Evolutionary conservation across 2,329 filamentous ascomycete species (phyloP).

Genomic region (Exophiala sp.): DNA sequence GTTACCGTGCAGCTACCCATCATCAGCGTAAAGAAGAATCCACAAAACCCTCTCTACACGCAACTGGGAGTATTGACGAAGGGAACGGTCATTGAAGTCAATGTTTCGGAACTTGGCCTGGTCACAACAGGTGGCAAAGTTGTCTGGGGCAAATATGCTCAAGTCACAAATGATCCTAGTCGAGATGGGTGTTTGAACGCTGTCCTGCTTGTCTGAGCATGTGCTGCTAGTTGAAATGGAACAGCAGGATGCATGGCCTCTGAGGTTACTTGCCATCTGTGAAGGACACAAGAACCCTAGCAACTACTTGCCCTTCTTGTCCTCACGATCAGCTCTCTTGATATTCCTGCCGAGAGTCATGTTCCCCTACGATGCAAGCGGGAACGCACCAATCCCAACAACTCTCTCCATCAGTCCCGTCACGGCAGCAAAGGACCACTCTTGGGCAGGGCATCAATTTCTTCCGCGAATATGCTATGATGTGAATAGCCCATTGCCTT

Average conservation of each 20-base stretch:
- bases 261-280: too few species aligned
- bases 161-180: conserved; percentile 53
- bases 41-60: conserved; percentile 83
- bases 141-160: conserved; percentile 81
- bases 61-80: conserved; percentile 85
- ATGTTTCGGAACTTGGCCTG: conserved; percentile 83
- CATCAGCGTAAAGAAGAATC: conserved; percentile 74
- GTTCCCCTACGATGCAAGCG: too few species aligned
- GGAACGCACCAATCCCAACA: too few species aligned
- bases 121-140: conserved; percentile 90
- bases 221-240: too few species aligned
- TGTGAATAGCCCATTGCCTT: conserved; percentile 37
- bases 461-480: conserved; percentile 31
- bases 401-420: too few species aligned
- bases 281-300: too few species aligned
- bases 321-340: too few species aligned
- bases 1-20: conserved; percentile 86
- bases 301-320: too few species aligned
- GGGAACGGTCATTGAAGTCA: conserved; percentile 82
- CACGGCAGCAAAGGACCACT: conserved; percentile 7
- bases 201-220: conserved; percentile 27
- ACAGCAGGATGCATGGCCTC: too few species aligned
- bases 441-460: too few species aligned
- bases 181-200: conserved; percentile 59
- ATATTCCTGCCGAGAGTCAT: too few species aligned